Percentiles rank a stretch among this genome's conserved stretches.
These are phyloP conservation scores for Zelonia costaricensis DNA, from an alignment of 208 protist genomes.

Conservation along the genomic window DNA sequence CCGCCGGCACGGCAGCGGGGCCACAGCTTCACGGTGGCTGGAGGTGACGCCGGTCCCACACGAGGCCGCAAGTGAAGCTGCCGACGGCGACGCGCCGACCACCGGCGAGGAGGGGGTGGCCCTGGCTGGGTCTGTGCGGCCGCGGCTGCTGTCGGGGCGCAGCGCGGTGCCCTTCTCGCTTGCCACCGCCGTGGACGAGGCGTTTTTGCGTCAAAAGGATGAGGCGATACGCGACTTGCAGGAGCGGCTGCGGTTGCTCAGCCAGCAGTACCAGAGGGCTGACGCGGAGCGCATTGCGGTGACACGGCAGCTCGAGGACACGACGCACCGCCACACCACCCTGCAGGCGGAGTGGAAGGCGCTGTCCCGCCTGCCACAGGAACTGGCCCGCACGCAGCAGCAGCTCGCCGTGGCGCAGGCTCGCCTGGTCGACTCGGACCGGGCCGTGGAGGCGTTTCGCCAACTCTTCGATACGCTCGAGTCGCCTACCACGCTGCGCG, in stretches of 20 bases:
- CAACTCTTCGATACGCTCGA: constrained; percentile 27
- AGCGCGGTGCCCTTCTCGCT: background rate
- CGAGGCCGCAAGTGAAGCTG: background rate
- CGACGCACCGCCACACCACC: constrained; percentile 27
- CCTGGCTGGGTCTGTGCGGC: background rate
- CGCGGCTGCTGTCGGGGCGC: background rate
- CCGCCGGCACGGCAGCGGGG: background rate
- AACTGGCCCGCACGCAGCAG: constrained; percentile 37
- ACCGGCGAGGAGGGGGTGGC: background rate
- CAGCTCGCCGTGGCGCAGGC: constrained; percentile 39
- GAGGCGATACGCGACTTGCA: constrained; percentile 21
- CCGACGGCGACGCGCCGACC: background rate
- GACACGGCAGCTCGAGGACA: constrained; percentile 26
- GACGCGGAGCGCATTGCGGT: constrained; percentile 21
- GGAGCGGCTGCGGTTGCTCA: constrained; percentile 23
- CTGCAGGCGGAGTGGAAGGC: constrained; percentile 41
- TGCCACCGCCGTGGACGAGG: constrained; percentile 6
- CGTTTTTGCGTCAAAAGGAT: constrained; percentile 16
- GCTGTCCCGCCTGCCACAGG: constrained; percentile 42
- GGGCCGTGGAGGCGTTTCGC: constrained; percentile 35
- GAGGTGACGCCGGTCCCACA: background rate
- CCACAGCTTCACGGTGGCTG: background rate
- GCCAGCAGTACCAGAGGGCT: constrained; percentile 25
- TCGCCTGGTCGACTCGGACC: constrained; percentile 29
- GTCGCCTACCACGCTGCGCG: constrained; percentile 34